These are phyloP conservation scores for Fragaria iinumae DNA, from an alignment of 306 rosid species.

Conservation along the genomic window DNA sequence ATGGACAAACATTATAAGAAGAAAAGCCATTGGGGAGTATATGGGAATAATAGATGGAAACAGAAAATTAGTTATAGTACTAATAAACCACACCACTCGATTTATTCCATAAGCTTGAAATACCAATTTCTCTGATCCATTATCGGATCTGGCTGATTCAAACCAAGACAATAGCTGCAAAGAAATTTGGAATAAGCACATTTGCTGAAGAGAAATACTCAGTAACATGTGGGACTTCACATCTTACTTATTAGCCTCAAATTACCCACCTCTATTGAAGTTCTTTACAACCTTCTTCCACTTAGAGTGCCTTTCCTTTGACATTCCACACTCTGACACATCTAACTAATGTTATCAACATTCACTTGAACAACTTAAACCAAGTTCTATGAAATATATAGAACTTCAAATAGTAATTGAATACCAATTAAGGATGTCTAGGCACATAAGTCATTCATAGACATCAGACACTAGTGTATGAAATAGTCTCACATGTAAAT, in stretches of 20 bases:
- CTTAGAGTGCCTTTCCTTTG: neutral
- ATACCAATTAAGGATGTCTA: neutral
- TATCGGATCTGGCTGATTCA: neutral
- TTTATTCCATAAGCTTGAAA: neutral
- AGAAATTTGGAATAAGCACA: neutral
- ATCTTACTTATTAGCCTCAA: neutral
- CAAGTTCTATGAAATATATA: neutral
- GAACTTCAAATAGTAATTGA: neutral
- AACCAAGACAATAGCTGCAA: neutral
- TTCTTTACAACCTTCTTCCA: neutral
- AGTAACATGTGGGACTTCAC: constrained; percentile 1
- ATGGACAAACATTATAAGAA: neutral
- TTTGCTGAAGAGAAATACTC: neutral
- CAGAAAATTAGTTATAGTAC: neutral
- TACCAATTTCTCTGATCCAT: neutral
- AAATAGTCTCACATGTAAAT: neutral
- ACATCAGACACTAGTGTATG: neutral
- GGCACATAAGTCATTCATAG: neutral
- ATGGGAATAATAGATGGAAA: neutral
- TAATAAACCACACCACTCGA: neutral
- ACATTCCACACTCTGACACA: neutral
- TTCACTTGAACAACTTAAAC: neutral
- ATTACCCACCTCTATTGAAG: neutral
- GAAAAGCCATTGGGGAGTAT: neutral
- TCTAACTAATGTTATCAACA: neutral